Conservation (phyloP, 352 stramenopile genomes). For the Pythium brassicae region DNA sequence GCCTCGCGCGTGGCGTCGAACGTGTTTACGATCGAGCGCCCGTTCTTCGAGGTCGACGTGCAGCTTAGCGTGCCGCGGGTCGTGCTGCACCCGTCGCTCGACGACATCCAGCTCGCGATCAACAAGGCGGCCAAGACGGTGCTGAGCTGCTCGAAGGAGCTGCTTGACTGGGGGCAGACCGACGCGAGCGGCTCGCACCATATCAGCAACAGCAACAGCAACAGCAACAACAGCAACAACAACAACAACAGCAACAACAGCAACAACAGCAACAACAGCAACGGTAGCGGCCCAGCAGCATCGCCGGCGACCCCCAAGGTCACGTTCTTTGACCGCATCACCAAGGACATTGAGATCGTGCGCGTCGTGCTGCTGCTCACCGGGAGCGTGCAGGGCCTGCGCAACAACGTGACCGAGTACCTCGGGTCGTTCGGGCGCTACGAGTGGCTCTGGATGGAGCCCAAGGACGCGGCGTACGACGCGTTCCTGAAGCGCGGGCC, state of each 20-base stretch:
- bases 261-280: not conserved
- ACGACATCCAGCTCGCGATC: constrained; percentile 98
- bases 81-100: constrained; percentile 93
- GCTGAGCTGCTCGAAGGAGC: constrained; percentile 95
- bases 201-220: not conserved
- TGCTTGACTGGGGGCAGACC: constrained; percentile 93
- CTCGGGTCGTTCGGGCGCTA: constrained; percentile 94
- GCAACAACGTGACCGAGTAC: constrained; percentile 97
- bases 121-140: constrained; percentile 97
- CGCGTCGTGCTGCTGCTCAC: constrained; percentile 96
- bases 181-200: constrained; percentile 25
- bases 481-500: constrained; percentile 93
- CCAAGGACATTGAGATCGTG: constrained; percentile 98
- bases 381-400: constrained; percentile 95
- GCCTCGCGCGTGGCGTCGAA: constrained; percentile 84
- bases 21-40: constrained; percentile 91
- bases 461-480: constrained; percentile 95
- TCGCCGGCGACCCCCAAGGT: constrained; percentile 23
- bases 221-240: not conserved
- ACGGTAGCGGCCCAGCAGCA: not conserved
- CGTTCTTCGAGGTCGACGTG: constrained; percentile 98
- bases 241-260: not conserved
- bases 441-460: constrained; percentile 98
- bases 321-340: constrained; percentile 98
- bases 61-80: constrained; percentile 93